Evolutionary conservation across 83 land plant genomes (phyloP), one percentile per base, ranked within the genome.

Genomic region (Picea engelmannii): DNA sequence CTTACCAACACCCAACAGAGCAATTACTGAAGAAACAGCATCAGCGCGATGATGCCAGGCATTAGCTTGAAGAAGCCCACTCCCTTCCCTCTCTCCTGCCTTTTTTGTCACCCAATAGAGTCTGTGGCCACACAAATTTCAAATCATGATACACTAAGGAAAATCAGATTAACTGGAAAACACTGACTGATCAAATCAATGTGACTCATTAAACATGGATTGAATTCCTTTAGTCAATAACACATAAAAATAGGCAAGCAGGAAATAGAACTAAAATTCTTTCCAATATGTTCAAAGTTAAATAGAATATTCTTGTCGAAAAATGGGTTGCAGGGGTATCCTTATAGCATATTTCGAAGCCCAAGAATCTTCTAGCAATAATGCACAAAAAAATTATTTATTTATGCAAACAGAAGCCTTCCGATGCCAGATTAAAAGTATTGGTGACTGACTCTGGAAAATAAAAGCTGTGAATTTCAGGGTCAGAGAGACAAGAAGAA

Each of bases 21-120:
- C 98, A 87, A 97, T 92, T 20, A 97, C 86, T 23, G 99, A 97
- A 55, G 99, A 97, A 21, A 97, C 81, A 59, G 99, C 99, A 92
- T 97, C 98, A 82, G 97, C 93, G 70, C 99, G 95, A 82, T 97
- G 99, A 85, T 97, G 99, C 99, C 99, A 97, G 65, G 99, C 99
- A 94, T 93, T 97, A 67, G 99, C 99, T 80, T 88, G 94, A 91
- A 97, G 85, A 66, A 97, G 83, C 81, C 91, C 95, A 85, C 99
- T 97, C 58, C 94, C 95, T 76, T 73, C 81, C 70, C 65, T 91
- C 83, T 97, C 99, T 10, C 99, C 99, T 47, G 92, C 98, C 78
- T 91, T 88, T 83, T 92, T 95, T 76, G 99, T 97, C 10, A 90
- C 82, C 98, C 95, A 91, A 79, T 87, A 97, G 40, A 97, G 91